Conservation (phyloP, 225 moss, liverwort and hornwort species). For the Lunularia cruciata region DNA sequence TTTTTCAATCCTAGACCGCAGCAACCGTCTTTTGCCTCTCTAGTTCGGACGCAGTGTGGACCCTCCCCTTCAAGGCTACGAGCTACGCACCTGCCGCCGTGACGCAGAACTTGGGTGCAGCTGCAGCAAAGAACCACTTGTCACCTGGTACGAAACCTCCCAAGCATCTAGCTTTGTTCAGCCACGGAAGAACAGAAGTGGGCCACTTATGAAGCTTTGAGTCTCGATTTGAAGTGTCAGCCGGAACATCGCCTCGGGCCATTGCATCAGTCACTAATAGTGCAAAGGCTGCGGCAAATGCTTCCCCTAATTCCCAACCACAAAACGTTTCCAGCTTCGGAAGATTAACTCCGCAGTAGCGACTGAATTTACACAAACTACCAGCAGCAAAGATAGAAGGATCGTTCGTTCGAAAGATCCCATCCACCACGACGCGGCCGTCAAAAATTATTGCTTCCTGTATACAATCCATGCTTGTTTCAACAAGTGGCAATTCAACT, state of each 20-base stretch:
- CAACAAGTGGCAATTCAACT: too few relatives aligned
- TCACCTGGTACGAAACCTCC: slow-evolving; percentile 45
- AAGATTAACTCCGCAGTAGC: slow-evolving; percentile 45
- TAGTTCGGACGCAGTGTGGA: too few relatives aligned
- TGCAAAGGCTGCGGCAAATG: slow-evolving; percentile 41
- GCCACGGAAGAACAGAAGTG: slow-evolving; percentile 29
- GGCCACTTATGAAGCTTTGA: slow-evolving; percentile 41
- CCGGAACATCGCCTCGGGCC: slow-evolving; percentile 19
- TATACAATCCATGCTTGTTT: neutral
- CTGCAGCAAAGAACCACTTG: slow-evolving; percentile 42
- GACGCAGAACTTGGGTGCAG: slow-evolving; percentile 36
- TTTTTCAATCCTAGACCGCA: too few relatives aligned
- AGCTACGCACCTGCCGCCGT: slow-evolving; percentile 32
- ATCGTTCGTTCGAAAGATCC: slow-evolving; percentile 53
- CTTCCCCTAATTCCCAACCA: slow-evolving; percentile 48
- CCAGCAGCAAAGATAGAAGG: slow-evolving; percentile 54
- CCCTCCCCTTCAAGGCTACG: too few relatives aligned
- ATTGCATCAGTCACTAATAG: slow-evolving; percentile 33
- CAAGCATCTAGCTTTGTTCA: slow-evolving; percentile 35
- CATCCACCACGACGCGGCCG: slow-evolving; percentile 52
- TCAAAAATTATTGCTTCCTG: slow-evolving; percentile 55
- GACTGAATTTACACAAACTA: slow-evolving; percentile 50
- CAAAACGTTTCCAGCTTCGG: slow-evolving; percentile 49
- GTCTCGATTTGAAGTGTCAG: slow-evolving; percentile 23
- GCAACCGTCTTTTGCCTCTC: too few relatives aligned